These are phyloP conservation scores for Diaporthe citrichinensis DNA, from an alignment of 2,329 filamentous ascomycete species.

Conservation along the genomic window DNA sequence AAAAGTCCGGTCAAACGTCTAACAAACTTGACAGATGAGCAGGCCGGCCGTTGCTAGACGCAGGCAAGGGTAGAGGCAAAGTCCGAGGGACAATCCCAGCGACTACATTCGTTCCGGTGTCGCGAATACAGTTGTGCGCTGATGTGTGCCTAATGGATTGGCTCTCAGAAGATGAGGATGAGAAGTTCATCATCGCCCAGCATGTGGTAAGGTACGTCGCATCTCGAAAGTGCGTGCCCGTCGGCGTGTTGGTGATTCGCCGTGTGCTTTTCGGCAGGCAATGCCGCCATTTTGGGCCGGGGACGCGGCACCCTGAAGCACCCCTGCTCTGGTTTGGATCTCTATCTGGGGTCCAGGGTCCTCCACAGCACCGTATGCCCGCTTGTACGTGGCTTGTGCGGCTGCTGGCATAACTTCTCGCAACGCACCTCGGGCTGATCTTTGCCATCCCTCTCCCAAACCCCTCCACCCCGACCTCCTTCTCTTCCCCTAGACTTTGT, in stretches of 20 bases:
- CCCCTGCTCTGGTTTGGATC: not conserved
- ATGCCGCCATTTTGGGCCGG: conserved; percentile 22
- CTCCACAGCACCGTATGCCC: not conserved
- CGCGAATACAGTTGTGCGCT: not conserved
- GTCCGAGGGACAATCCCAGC: too few species aligned
- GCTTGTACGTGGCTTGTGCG: conserved; percentile 32
- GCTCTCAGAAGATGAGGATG: not conserved
- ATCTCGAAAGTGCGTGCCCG: not conserved
- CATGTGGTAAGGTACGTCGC: not conserved
- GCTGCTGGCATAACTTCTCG: conserved; percentile 11
- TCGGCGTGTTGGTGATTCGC: conserved; percentile 19
- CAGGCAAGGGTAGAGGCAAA: not conserved
- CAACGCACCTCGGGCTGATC: not conserved
- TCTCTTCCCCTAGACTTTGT: conserved; percentile 6
- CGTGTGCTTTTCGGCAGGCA: conserved; percentile 22
- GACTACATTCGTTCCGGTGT: not conserved
- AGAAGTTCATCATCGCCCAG: not conserved
- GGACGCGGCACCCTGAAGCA: not conserved
- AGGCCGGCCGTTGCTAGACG: not conserved
- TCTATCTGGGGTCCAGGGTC: conserved; percentile 4
- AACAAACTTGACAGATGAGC: not conserved
- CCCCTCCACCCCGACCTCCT: not conserved
- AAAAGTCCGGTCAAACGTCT: not conserved
- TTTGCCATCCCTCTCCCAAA: not conserved
- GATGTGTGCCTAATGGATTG: conserved; percentile 23